Conservation (phyloP, 2,329 filamentous ascomycete species). For the Aspergillus brasiliensis region DNA sequence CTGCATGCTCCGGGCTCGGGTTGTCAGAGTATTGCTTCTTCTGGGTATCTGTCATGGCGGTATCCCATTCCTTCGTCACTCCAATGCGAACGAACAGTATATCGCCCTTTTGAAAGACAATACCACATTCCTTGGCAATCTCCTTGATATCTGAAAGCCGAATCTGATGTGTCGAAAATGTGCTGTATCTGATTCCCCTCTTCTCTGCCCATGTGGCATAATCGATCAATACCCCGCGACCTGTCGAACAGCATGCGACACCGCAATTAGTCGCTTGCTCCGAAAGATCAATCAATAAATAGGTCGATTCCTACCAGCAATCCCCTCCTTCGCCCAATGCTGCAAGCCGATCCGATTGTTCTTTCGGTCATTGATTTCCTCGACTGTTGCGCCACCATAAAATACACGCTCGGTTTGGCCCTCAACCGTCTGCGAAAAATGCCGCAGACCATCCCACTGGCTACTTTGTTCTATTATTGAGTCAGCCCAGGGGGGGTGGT, state of each 20-base stretch:
- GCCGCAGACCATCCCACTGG: conserved; percentile 56
- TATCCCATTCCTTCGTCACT: conserved; percentile 46
- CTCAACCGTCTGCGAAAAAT: conserved; percentile 50
- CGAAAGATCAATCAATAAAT: too few relatives aligned
- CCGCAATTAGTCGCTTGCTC: not conserved
- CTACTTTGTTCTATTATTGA: conserved; percentile 46
- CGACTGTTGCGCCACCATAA: conserved; percentile 52
- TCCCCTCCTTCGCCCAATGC: conserved; percentile 53
- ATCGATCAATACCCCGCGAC: conserved; percentile 56
- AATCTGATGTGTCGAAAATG: conserved; percentile 46
- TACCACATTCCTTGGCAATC: conserved; percentile 46
- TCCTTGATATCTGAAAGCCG: conserved; percentile 37
- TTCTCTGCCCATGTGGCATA: conserved; percentile 50
- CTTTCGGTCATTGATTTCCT: conserved; percentile 49
- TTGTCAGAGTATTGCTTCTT: conserved; percentile 37
- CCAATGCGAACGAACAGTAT: conserved; percentile 55
- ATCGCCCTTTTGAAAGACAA: conserved; percentile 54
- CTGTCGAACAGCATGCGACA: conserved; percentile 27
- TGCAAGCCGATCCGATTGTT: conserved; percentile 52
- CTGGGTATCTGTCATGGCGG: conserved; percentile 36
- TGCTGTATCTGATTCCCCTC: conserved; percentile 42
- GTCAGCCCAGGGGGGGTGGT: not conserved
- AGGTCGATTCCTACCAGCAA: conserved; percentile 36
- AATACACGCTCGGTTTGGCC: conserved; percentile 45
- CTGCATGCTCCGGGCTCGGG: conserved; percentile 47